phyloP scores from a whole-genome alignment of 768 basidiomycete species.

The Boletus rubescentipes region DNA sequence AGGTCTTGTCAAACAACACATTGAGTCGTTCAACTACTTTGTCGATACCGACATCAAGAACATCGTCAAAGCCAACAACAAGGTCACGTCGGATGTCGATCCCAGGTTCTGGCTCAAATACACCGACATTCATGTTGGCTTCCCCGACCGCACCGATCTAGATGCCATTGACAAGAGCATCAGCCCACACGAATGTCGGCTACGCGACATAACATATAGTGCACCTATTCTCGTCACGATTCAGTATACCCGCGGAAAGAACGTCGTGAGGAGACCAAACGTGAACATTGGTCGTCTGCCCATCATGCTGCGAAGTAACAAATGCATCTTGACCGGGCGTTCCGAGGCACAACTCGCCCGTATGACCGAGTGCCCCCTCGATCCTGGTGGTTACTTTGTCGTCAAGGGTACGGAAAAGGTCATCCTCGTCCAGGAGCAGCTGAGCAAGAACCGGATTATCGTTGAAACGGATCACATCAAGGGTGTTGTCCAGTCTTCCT shows the following conservation, averaged over 20 bases:
- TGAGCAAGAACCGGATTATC: slow-evolving; percentile 99
- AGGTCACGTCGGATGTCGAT: slow-evolving; percentile 95
- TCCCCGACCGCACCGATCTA: slow-evolving; percentile 85
- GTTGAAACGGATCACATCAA: slow-evolving; percentile 93
- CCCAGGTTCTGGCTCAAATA: slow-evolving; percentile 97
- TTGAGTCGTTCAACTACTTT: slow-evolving; percentile 99
- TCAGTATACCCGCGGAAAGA: slow-evolving; percentile 90
- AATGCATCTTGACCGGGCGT: slow-evolving; percentile 84
- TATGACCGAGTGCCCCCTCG: slow-evolving; percentile 96
- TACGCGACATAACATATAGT: slow-evolving; percentile 92
- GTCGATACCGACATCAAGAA: slow-evolving; percentile 97
- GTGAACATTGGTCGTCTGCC: slow-evolving; percentile 90
- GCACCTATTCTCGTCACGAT: slow-evolving; percentile 93
- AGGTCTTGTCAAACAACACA: slow-evolving; percentile 98
- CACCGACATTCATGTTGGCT: slow-evolving; percentile 90
- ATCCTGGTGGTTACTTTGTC: slow-evolving; percentile 99
- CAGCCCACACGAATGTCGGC: slow-evolving; percentile 95
- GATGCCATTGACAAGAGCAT: slow-evolving; percentile 76
- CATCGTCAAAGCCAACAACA: slow-evolving; percentile 90
- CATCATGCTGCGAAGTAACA: slow-evolving; percentile 95
- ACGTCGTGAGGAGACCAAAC: slow-evolving; percentile 77
- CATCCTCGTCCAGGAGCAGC: slow-evolving; percentile 96
- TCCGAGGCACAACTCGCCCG: slow-evolving; percentile 81
- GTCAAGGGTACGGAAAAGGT: slow-evolving; percentile 99
- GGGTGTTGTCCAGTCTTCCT: slow-evolving; percentile 89